These are phyloP conservation scores for Phytopythium aichiense DNA, from an alignment of 352 stramenopile genomes.

Conservation along the genomic window DNA sequence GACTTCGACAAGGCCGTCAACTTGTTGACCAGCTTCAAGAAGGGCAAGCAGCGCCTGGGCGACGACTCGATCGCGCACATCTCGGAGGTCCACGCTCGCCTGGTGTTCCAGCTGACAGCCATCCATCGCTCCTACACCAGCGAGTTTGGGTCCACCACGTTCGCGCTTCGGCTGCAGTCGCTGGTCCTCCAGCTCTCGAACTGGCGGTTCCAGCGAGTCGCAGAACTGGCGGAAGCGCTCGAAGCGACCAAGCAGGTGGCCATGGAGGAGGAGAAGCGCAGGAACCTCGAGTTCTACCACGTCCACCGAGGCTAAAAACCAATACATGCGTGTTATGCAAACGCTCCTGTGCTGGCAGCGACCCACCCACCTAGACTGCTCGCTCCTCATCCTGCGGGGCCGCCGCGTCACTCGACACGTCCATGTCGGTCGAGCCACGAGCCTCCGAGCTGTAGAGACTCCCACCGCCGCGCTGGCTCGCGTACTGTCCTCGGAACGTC, in stretches of 20 bases:
- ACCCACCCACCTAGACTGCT: not conserved
- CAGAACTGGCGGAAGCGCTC: slow-evolving; percentile 24
- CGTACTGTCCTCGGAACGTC: slow-evolving; percentile 11
- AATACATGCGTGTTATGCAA: slow-evolving; percentile 2
- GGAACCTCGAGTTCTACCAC: slow-evolving; percentile 74
- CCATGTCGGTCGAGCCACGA: slow-evolving; percentile 10
- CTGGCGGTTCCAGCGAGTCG: slow-evolving; percentile 37
- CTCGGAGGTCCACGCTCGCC: slow-evolving; percentile 47
- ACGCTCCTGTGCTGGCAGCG: not conserved
- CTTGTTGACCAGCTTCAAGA: slow-evolving; percentile 28
- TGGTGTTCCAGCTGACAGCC: slow-evolving; percentile 37
- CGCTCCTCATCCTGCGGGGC: not conserved
- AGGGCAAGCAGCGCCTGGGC: slow-evolving; percentile 15
- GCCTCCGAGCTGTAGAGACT: slow-evolving; percentile 13
- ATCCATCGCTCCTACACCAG: slow-evolving; percentile 32
- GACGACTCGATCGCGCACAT: slow-evolving; percentile 27
- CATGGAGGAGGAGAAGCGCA: slow-evolving; percentile 44
- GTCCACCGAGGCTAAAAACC: slow-evolving; percentile 16
- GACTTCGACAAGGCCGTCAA: slow-evolving; percentile 27
- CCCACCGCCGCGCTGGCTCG: slow-evolving; percentile 14
- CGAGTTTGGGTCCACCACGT: slow-evolving; percentile 35
- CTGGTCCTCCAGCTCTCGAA: slow-evolving; percentile 21
- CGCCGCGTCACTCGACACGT: not conserved
- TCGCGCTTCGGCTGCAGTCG: slow-evolving; percentile 27
- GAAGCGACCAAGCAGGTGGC: slow-evolving; percentile 17